Evolutionary conservation across 2,329 filamentous ascomycete species (phyloP).

Genomic region (Claviceps lovelessii): DNA sequence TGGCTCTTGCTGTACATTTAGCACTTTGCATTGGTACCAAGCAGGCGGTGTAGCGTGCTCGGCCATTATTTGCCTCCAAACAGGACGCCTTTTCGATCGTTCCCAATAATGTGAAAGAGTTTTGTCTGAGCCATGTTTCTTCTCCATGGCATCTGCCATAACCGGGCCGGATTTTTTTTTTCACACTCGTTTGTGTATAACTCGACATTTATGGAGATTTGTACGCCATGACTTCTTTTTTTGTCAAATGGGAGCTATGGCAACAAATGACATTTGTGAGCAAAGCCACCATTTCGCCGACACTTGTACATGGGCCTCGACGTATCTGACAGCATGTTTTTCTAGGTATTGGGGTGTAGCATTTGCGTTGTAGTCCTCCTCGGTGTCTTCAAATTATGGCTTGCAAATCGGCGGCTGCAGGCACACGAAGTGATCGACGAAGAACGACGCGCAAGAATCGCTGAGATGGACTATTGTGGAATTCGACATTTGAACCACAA

Average conservation of each 20-base stretch:
- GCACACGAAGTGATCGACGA: constrained; percentile 52
- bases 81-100: background rate
- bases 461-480: constrained; percentile 41
- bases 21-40: background rate
- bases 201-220: background rate
- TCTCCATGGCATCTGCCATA: background rate
- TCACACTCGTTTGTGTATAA: background rate
- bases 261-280: constrained; percentile 82
- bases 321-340: background rate
- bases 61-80: background rate
- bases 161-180: background rate
- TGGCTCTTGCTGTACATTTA: constrained; percentile 5
- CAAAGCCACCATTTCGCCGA: constrained; percentile 9
- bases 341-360: constrained; percentile 54
- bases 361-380: constrained; percentile 56
- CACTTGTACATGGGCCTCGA: no score
- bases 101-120: background rate
- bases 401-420: constrained; percentile 38
- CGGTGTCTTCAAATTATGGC: constrained; percentile 54
- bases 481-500: constrained; percentile 26
- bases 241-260: constrained; percentile 64
- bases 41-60: background rate
- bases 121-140: background rate
- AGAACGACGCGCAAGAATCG: constrained; percentile 42
- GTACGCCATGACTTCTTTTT: constrained; percentile 35